Conservation (phyloP, 768 basidiomycete genomes). For the Amanita exitialis region DNA sequence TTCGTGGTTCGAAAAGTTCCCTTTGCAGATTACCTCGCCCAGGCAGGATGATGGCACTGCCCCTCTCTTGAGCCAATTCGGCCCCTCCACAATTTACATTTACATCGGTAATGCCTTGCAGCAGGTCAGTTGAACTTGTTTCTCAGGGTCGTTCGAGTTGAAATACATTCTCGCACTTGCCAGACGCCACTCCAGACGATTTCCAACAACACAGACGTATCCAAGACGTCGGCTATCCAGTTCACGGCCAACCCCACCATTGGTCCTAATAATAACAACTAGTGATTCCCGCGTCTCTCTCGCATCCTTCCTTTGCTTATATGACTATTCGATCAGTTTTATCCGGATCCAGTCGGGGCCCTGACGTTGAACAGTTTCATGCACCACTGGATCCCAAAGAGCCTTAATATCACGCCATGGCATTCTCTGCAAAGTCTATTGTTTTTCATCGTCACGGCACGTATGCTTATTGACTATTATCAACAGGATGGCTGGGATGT, state of each 20-base stretch:
- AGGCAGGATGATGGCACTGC: constrained; percentile 44
- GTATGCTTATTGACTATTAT: neutral
- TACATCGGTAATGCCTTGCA: constrained; percentile 50
- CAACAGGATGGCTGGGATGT: constrained; percentile 56
- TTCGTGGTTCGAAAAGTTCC: neutral
- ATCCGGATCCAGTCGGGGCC: constrained; percentile 71
- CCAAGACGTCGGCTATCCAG: constrained; percentile 28
- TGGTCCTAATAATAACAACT: constrained; percentile 45
- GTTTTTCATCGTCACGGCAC: neutral
- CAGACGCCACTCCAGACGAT: constrained; percentile 52
- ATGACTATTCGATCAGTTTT: constrained; percentile 39
- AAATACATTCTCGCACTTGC: neutral
- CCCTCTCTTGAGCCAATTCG: constrained; percentile 44
- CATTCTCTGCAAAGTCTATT: constrained; percentile 58
- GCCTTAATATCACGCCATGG: constrained; percentile 47
- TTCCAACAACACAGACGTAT: constrained; percentile 37
- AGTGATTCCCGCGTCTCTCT: constrained; percentile 29
- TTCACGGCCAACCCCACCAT: constrained; percentile 43
- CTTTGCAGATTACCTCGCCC: constrained; percentile 51
- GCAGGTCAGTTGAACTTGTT: constrained; percentile 35
- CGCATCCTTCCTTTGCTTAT: constrained; percentile 3
- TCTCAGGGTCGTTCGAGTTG: neutral
- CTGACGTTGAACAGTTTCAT: constrained; percentile 31
- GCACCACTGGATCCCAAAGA: constrained; percentile 39
- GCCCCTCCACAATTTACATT: constrained; percentile 41